A percentile compares a stretch with the other conserved stretches of the same genome.
These are phyloP conservation scores for Ceratobasidium sp. DNA, from an alignment of 1,284 basidiomycete species.

Conservation along the genomic window DNA sequence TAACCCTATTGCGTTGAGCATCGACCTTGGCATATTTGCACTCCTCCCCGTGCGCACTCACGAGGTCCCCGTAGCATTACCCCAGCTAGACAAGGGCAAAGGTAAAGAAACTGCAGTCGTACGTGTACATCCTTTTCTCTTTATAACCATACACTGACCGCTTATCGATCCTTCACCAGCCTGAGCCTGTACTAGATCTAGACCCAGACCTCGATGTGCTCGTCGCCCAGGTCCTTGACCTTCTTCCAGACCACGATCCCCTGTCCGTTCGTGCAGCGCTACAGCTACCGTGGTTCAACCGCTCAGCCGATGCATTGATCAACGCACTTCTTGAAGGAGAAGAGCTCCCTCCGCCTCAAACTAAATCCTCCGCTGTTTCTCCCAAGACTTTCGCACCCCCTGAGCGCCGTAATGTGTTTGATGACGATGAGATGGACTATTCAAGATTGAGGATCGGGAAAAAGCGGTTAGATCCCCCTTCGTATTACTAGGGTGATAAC, in stretches of 20 bases:
- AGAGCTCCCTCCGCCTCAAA: slow-evolving; percentile 12
- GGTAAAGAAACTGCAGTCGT: slow-evolving; percentile 29
- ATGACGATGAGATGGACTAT: slow-evolving; percentile 77
- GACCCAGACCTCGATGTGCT: slow-evolving; percentile 44
- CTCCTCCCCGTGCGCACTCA: slow-evolving; percentile 2
- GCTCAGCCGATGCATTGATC: slow-evolving; percentile 50
- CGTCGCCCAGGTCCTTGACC: slow-evolving; percentile 53
- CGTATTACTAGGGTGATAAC: neutral
- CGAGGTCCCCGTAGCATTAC: neutral
- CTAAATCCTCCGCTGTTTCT: neutral
- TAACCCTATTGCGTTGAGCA: slow-evolving; percentile 11
- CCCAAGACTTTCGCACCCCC: neutral
- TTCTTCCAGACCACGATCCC: slow-evolving; percentile 52
- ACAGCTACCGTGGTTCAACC: slow-evolving; percentile 48
- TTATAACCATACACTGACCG: neutral
- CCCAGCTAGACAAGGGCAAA: slow-evolving; percentile 41
- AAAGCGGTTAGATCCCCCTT: slow-evolving; percentile 61
- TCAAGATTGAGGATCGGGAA: slow-evolving; percentile 75
- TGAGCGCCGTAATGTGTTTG: slow-evolving; percentile 72
- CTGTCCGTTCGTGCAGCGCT: slow-evolving; percentile 51
- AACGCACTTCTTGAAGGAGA: slow-evolving; percentile 51
- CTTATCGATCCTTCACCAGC: neutral
- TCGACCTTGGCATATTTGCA: slow-evolving; percentile 26
- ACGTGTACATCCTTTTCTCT: neutral
- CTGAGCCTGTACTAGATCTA: slow-evolving; percentile 17